These are phyloP conservation scores for Cladosporium phlei DNA, from an alignment of 2,329 filamentous ascomycete genomes.

Conservation along the genomic window DNA sequence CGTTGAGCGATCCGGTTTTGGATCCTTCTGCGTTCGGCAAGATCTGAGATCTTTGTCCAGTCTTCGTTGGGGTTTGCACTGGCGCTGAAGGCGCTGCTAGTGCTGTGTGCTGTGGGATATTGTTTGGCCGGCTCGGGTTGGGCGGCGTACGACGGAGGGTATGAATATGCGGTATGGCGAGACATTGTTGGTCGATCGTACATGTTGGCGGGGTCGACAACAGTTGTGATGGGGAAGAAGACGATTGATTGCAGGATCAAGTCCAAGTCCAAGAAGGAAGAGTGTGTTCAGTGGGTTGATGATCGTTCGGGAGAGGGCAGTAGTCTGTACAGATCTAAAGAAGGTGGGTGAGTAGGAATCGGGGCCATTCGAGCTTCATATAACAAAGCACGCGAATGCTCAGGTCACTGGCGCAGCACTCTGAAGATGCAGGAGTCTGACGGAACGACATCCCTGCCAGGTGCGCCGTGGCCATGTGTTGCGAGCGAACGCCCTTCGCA, in stretches of 20 bases:
- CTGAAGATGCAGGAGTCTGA: conserved; percentile 9
- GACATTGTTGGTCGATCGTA: conserved; percentile 36
- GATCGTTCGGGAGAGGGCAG: no score
- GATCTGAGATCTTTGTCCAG: conserved; percentile 98
- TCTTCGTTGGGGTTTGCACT: conserved; percentile 95
- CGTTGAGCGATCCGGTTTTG: conserved; percentile 97
- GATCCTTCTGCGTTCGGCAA: conserved; percentile 87
- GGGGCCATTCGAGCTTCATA: conserved; percentile 10
- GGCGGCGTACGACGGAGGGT: conserved; percentile 33
- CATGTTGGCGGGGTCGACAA: no score
- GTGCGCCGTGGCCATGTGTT: conserved; percentile 8
- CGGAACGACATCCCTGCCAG: conserved; percentile 13
- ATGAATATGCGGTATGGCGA: conserved; percentile 42
- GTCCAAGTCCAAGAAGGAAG: no score
- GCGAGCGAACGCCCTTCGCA: conserved; percentile 12
- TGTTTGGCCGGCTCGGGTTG: conserved; percentile 49
- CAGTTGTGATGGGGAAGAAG: neutral
- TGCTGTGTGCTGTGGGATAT: conserved; percentile 68
- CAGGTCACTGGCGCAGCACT: conserved; percentile 13
- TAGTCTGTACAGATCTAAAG: no score
- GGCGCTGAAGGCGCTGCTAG: conserved; percentile 89
- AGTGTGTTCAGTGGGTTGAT: neutral
- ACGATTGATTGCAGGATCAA: neutral
- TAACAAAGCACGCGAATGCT: conserved; percentile 12
- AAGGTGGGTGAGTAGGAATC: no score